These are phyloP conservation scores for Discostella pseudostelligera DNA, from an alignment of 108 stramenopile species.

Conservation along the genomic window DNA sequence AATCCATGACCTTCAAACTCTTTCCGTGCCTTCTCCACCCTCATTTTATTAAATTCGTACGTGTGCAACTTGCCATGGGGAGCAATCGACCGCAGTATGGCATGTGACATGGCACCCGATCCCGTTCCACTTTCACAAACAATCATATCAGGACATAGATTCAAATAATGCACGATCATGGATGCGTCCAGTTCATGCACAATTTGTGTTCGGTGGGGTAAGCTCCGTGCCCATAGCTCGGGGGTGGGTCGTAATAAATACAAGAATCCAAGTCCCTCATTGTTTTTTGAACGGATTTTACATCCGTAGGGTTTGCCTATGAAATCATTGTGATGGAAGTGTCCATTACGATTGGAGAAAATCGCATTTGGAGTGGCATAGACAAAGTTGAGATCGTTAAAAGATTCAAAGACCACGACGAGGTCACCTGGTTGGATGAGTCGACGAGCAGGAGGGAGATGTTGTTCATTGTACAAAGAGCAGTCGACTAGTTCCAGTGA, in stretches of 20 bases:
- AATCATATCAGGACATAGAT: conserved; percentile 83
- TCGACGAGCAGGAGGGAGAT: conserved; percentile 50
- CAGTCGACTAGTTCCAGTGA: conserved; percentile 39
- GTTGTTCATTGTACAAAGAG: conserved; percentile 58
- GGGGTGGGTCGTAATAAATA: conserved; percentile 88
- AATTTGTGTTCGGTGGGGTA: conserved; percentile 92
- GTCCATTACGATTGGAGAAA: conserved; percentile 86
- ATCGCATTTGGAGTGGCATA: conserved; percentile 67
- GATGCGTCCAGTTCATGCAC: conserved; percentile 87
- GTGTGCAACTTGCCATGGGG: conserved; percentile 87
- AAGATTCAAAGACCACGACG: conserved; percentile 85
- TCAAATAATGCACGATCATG: conserved; percentile 77
- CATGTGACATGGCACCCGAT: conserved; percentile 82
- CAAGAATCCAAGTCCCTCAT: conserved; percentile 75
- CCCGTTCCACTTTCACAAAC: conserved; percentile 94
- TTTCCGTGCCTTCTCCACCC: conserved; percentile 73
- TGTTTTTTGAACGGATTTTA: conserved; percentile 74
- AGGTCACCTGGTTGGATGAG: conserved; percentile 61
- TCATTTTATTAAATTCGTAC: conserved; percentile 89
- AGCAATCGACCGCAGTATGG: conserved; percentile 84
- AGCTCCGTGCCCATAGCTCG: conserved; percentile 85
- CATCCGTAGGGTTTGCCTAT: conserved; percentile 85
- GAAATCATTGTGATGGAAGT: conserved; percentile 89
- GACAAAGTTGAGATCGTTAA: conserved; percentile 79
- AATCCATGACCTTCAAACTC: conserved; percentile 86